These are phyloP conservation scores for Pseudocercospora crystallina DNA, from an alignment of 2,329 filamentous ascomycete genomes.

Conservation along the genomic window DNA sequence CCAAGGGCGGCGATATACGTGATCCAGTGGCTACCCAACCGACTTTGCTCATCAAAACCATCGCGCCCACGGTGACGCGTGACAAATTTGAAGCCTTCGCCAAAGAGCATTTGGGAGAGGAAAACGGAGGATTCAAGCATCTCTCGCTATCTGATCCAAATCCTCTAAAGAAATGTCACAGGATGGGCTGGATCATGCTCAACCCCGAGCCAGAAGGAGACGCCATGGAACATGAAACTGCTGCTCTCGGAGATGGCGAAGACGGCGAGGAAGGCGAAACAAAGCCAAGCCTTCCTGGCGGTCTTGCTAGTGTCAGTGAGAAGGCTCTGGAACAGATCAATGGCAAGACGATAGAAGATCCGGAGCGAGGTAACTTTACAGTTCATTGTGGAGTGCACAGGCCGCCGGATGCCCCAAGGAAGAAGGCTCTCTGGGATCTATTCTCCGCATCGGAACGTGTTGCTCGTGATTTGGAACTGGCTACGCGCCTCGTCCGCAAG, in stretches of 20 bases:
- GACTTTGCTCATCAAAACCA: constrained; percentile 94
- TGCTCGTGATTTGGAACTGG: constrained; percentile 82
- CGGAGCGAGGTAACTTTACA: constrained; percentile 90
- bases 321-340: constrained; percentile 93
- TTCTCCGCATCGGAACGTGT: constrained; percentile 94
- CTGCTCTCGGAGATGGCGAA: constrained; percentile 32
- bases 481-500: constrained; percentile 76
- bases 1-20: constrained; percentile 77
- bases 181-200: constrained; percentile 98
- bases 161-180: constrained; percentile 92
- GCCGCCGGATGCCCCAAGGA: constrained; percentile 78
- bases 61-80: constrained; percentile 92
- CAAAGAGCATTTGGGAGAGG: constrained; percentile 88
- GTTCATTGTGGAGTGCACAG: constrained; percentile 97
- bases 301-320: constrained; percentile 47
- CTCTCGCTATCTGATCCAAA: constrained; percentile 95
- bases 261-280: constrained; percentile 24
- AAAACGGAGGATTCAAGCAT: constrained; percentile 91
- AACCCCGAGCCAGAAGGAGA: constrained; percentile 72
- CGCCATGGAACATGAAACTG: constrained; percentile 67
- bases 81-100: constrained; percentile 92
- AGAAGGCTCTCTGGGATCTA: constrained; percentile 95
- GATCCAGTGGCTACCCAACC: constrained; percentile 88
- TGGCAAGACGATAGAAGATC: constrained; percentile 94
- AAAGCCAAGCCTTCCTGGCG: neutral